phyloP scores from a whole-genome alignment of 1,284 basidiomycete species.

The Blastosporella zonata region DNA sequence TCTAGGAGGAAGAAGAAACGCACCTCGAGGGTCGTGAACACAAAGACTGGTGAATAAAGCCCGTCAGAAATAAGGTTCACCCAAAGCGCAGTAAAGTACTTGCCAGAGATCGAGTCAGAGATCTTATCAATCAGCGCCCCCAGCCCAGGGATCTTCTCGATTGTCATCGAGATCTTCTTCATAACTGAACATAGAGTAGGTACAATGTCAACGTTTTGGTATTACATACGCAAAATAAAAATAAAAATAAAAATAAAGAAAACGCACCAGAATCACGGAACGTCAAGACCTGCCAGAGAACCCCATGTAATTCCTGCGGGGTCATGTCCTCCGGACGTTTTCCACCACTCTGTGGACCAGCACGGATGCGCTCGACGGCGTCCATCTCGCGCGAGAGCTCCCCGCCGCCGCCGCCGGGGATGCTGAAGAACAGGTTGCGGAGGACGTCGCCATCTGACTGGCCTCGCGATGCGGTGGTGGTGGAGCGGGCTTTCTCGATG shows the following conservation, averaged over 20 bases:
- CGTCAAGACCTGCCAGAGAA: slow-evolving; percentile 83
- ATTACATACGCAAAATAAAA: neutral
- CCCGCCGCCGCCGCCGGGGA: slow-evolving; percentile 58
- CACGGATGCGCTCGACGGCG: slow-evolving; percentile 67
- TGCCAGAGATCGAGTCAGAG: slow-evolving; percentile 69
- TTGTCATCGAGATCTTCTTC: slow-evolving; percentile 85
- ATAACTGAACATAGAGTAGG: slow-evolving; percentile 59
- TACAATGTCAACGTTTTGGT: no score
- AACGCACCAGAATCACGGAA: slow-evolving; percentile 73
- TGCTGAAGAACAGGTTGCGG: slow-evolving; percentile 50
- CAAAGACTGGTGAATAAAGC: slow-evolving; percentile 53
- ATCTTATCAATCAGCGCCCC: slow-evolving; percentile 79
- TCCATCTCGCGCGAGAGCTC: slow-evolving; percentile 78
- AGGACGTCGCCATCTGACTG: slow-evolving; percentile 39
- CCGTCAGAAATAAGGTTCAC: neutral
- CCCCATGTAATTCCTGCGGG: slow-evolving; percentile 83
- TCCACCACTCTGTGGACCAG: slow-evolving; percentile 47
- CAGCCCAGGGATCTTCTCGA: slow-evolving; percentile 77
- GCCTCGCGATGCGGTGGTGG: slow-evolving; percentile 38
- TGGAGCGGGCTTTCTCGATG: slow-evolving; percentile 66
- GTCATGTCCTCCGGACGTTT: slow-evolving; percentile 78
- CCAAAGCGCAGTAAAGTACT: slow-evolving; percentile 1
- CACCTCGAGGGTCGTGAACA: slow-evolving; percentile 77
- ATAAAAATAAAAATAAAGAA: slow-evolving; percentile 13
- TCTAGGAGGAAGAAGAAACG: slow-evolving; percentile 1